Percentiles rank a stretch among this genome's conserved stretches.
These are phyloP conservation scores for Zygnema circumcarinatum DNA, from an alignment of 139 green algal genomes.

Conservation along the genomic window DNA sequence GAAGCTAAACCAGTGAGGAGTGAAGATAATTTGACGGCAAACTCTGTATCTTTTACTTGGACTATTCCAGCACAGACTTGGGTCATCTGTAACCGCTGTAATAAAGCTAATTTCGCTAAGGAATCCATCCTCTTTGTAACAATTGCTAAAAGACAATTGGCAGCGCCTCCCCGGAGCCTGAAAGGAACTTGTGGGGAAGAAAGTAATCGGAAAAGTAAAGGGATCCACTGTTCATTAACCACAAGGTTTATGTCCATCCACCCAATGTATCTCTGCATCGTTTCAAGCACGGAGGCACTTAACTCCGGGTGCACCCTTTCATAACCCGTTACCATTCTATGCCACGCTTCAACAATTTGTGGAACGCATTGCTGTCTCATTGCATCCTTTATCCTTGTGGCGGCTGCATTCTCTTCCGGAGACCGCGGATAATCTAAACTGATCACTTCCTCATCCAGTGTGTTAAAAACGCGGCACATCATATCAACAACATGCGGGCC, in stretches of 20 bases:
- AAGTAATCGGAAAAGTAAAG: conserved; percentile 58
- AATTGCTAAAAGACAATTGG: conserved; percentile 55
- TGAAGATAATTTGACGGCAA: conserved; percentile 32
- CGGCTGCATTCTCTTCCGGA: conserved; percentile 14
- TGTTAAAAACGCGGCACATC: conserved; percentile 84
- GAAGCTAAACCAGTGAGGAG: conserved; percentile 49
- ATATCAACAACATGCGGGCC: conserved; percentile 78
- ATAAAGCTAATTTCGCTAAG: conserved; percentile 57
- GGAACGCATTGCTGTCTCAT: conserved; percentile 88
- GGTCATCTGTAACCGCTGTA: conserved; percentile 56
- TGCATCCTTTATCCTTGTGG: conserved; percentile 82
- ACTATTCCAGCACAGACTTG: conserved; percentile 34
- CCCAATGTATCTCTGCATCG: conserved; percentile 75
- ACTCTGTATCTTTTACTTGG: conserved; percentile 52
- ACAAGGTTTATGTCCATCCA: conserved; percentile 96
- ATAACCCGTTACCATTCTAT: conserved; percentile 70
- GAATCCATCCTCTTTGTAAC: conserved; percentile 64
- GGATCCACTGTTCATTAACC: conserved; percentile 62
- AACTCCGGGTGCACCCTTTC: conserved; percentile 1
- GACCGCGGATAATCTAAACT: conserved; percentile 83
- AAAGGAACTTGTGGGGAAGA: background rate
- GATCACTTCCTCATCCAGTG: conserved; percentile 93
- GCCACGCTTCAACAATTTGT: conserved; percentile 80
- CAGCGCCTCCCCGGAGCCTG: conserved; percentile 37
- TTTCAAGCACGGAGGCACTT: conserved; percentile 59